phyloP scores from a whole-genome alignment of 208 protist genomes.

The Endotrypanum monterogeii region DNA sequence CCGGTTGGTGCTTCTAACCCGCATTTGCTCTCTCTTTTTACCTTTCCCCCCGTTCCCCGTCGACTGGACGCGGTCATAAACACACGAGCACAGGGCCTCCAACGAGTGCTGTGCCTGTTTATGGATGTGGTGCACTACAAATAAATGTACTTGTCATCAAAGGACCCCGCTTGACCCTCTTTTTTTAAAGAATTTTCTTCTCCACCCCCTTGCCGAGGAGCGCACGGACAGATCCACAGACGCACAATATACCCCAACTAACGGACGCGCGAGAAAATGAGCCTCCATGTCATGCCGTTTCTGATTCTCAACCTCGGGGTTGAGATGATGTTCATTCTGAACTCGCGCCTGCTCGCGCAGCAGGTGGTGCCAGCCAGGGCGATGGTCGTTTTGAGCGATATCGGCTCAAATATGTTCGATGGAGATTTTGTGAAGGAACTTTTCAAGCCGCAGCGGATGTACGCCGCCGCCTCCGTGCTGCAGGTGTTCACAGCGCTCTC shows the following conservation, averaged over 20 bases:
- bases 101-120: too few relatives aligned
- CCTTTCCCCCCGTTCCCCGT: too few relatives aligned
- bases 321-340: slow-evolving; percentile 95
- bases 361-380: slow-evolving; percentile 55
- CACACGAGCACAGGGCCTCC: too few relatives aligned
- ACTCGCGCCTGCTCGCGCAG: slow-evolving; percentile 88
- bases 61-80: too few relatives aligned
- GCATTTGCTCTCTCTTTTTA: too few relatives aligned
- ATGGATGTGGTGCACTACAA: too few relatives aligned
- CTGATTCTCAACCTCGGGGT: slow-evolving; percentile 90
- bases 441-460: slow-evolving; percentile 84
- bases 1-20: too few relatives aligned
- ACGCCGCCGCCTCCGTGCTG: slow-evolving; percentile 51
- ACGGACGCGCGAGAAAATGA: slow-evolving; percentile 40
- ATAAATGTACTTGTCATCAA: too few relatives aligned
- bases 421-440: slow-evolving; percentile 81
- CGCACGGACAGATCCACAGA: neutral
- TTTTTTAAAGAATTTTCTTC: too few relatives aligned
- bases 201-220: too few relatives aligned
- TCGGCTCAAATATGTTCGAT: slow-evolving; percentile 78
- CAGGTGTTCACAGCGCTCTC: slow-evolving; percentile 84
- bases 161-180: too few relatives aligned
- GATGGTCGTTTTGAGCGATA: slow-evolving; percentile 64
- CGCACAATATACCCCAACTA: neutral
- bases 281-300: slow-evolving; percentile 75